These are phyloP conservation scores for Xylaria bambusicola DNA, from an alignment of 495 filamentous ascomycete genomes.

Conservation along the genomic window DNA sequence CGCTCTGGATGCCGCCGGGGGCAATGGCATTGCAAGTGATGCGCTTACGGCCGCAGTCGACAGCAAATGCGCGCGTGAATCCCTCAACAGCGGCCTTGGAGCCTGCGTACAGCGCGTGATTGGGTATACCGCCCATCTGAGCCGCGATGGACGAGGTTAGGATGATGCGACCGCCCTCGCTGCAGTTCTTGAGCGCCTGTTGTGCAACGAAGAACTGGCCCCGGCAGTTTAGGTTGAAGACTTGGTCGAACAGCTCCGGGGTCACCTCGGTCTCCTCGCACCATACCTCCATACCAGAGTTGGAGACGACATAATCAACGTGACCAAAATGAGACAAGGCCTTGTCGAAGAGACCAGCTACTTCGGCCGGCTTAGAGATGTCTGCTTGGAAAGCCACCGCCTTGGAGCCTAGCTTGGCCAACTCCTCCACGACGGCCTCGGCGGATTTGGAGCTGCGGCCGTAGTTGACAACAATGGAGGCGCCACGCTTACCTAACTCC, in stretches of 20 bases:
- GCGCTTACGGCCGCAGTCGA: constrained; percentile 44
- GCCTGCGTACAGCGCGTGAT: constrained; percentile 64
- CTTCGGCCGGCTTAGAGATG: constrained; percentile 66
- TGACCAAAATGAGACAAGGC: constrained; percentile 44
- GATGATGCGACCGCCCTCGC: constrained; percentile 62
- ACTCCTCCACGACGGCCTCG: constrained; percentile 61
- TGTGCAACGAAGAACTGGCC: constrained; percentile 83
- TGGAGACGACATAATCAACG: constrained; percentile 74
- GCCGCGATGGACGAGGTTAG: constrained; percentile 67
- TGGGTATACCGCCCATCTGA: constrained; percentile 61
- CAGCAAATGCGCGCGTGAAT: constrained; percentile 58
- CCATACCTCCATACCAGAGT: constrained; percentile 66
- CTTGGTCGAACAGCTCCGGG: constrained; percentile 71
- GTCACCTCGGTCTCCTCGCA: constrained; percentile 70
- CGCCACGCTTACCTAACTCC: constrained; percentile 75
- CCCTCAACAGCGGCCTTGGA: constrained; percentile 61
- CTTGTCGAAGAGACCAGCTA: constrained; percentile 59
- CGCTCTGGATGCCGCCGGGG: constrained; percentile 68
- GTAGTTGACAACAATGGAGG: constrained; percentile 78
- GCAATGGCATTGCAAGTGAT: constrained; percentile 69
- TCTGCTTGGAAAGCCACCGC: constrained; percentile 75
- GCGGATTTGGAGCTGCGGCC: constrained; percentile 61
- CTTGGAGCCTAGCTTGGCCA: constrained; percentile 57
- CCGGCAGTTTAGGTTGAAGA: constrained; percentile 76
- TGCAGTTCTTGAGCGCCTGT: constrained; percentile 64